These are phyloP conservation scores for Exsudoporus floridanus DNA, from an alignment of 1,284 basidiomycete genomes.

Conservation along the genomic window DNA sequence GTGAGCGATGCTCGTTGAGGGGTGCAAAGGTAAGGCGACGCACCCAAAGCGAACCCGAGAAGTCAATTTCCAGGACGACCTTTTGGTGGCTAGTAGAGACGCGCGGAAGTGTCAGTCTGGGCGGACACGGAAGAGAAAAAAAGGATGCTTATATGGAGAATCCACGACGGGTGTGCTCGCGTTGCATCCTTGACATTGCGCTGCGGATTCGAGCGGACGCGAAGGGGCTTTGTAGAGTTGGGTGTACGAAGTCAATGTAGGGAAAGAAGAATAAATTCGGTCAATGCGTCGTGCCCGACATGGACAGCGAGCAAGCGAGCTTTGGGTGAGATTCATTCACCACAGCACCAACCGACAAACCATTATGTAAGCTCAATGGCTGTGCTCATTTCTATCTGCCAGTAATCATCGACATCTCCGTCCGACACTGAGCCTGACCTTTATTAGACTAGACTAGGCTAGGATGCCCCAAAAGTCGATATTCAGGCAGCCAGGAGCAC, in stretches of 20 bases:
- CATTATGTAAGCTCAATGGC: conserved; percentile 34
- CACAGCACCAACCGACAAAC: conserved; percentile 27
- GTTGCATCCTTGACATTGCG: conserved; percentile 51
- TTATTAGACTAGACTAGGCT: not conserved
- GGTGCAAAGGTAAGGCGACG: conserved; percentile 11
- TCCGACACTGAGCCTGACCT: not conserved
- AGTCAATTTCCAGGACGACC: conserved; percentile 87
- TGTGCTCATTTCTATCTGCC: conserved; percentile 18
- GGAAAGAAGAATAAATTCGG: conserved; percentile 5
- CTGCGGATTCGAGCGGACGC: not conserved
- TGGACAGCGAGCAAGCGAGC: conserved; percentile 20
- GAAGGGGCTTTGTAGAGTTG: not conserved
- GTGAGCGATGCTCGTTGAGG: conserved; percentile 20
- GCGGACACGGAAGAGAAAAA: conserved; percentile 17
- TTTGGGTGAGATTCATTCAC: conserved; percentile 26
- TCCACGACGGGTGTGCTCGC: conserved; percentile 73
- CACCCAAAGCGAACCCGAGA: conserved; percentile 78
- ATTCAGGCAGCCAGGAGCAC: conserved; percentile 84
- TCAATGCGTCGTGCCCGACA: conserved; percentile 21
- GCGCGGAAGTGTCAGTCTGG: conserved; percentile 47
- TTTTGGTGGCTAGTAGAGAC: conserved; percentile 89
- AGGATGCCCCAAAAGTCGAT: conserved; percentile 76
- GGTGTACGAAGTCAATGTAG: conserved; percentile 2
- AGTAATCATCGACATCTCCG: not conserved
- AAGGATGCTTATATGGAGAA: conserved; percentile 75